These are phyloP conservation scores for Diaporthe citriasiana DNA, from an alignment of 2,329 filamentous ascomycete genomes.

Conservation along the genomic window DNA sequence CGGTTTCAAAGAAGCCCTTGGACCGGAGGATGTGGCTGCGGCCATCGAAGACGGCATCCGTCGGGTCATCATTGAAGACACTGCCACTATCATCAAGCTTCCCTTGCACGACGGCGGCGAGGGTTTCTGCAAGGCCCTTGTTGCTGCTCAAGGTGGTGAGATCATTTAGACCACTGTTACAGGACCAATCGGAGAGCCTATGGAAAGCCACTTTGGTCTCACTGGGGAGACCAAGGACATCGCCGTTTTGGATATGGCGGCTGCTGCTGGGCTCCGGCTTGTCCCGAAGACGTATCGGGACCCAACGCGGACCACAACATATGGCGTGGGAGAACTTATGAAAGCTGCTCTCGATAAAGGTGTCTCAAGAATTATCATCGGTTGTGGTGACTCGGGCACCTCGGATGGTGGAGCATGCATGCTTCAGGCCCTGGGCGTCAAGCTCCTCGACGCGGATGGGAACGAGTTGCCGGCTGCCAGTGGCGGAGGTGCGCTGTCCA, in stretches of 20 bases:
- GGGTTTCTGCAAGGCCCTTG: conserved; percentile 63
- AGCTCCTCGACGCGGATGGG: conserved; percentile 53
- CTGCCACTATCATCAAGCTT: conserved; percentile 60
- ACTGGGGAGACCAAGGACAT: conserved; percentile 49
- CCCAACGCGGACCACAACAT: conserved; percentile 64
- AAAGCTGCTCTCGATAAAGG: not conserved
- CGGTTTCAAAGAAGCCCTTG: conserved; percentile 67
- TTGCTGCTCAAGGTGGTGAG: conserved; percentile 58
- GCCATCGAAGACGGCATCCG: conserved; percentile 64
- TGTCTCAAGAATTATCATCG: conserved; percentile 55
- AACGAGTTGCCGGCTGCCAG: conserved; percentile 1
- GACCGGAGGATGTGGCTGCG: conserved; percentile 62
- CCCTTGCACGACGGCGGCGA: conserved; percentile 68
- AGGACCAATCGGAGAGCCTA: conserved; percentile 58
- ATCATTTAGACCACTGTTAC: conserved; percentile 55
- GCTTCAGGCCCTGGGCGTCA: conserved; percentile 66
- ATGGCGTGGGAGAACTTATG: conserved; percentile 65
- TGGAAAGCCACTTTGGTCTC: conserved; percentile 63
- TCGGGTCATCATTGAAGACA: conserved; percentile 54
- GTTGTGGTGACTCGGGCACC: conserved; percentile 68
- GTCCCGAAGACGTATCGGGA: conserved; percentile 60
- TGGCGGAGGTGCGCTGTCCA: not conserved
- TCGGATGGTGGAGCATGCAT: conserved; percentile 68
- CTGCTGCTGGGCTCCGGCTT: conserved; percentile 64
- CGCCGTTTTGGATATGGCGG: conserved; percentile 67